Evolutionary conservation across 1,139 yeast species (phyloP), one percentile per base, ranked within the genome.

Genomic region (Blastobotrys elegans): DNA sequence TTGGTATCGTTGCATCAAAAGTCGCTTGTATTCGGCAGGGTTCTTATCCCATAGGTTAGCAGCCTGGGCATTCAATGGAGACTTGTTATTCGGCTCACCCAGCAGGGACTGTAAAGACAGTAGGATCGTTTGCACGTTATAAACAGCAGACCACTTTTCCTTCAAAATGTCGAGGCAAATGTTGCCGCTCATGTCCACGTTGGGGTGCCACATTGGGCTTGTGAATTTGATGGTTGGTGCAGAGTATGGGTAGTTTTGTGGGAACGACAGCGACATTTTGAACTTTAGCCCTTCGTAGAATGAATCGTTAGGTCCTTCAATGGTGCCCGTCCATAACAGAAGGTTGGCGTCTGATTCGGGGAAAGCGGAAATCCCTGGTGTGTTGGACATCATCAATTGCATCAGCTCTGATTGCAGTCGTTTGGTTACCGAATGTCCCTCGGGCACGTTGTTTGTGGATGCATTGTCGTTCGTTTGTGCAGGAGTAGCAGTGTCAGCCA

Each of bases 191-290:
- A 77, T 73, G 59, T 80, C 83, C 54, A 82, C 81, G 62, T 82
- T 82, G 49, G 89, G 89, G 58, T 82, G 89, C 73, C 81, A 81
- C 72, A 82, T 80, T 49, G 83, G 83, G 42, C 83, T 74, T 36
- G 73, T 72, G 65, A 82, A 82, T 55, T 73, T 74, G 58, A 82
- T 74, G 52, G 69, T 71, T 32, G 86, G 86, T 18, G 86, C 80
- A 35, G 71, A 66, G 60, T 75, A 81, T 5, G 86, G 86, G 58
- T 80, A 81, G 60, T 76, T 74, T 41, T 74, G 70, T 30, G 84
- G 82, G 67, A 80, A 80, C 40, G 71, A 70, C 53, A 80, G 66
- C 24, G 76, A 67, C 37, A 80, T 64, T 60, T 75, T 76, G 64
- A 76, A 80, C 50, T 68, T 74, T 55, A 79, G 71, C 37, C 78